Evolutionary conservation across 768 basidiomycete genomes (phyloP), one percentile per base, ranked within the genome.

Genomic region (Guyanaporus albipodus): DNA sequence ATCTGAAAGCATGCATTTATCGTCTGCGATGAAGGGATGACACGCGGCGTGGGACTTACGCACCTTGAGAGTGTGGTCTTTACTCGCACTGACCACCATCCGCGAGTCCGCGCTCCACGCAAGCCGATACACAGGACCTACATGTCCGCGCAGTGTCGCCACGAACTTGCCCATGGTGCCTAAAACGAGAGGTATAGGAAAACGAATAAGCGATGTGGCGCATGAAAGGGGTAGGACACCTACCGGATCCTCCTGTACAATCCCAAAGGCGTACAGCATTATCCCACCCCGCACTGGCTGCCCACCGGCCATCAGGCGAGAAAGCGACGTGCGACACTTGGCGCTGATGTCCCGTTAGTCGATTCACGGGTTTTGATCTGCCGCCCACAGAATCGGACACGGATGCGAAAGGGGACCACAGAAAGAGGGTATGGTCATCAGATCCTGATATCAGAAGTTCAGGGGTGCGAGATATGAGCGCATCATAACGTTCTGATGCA

Each of bases 341-440:
- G 29, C 91, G 82, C 64, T 98, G 95, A 68, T 99, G 95, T 1
- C 95, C 95, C 3, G 91, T 93, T 15, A 97, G 71, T 14, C 95
- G 77, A 8, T 89, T 78, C 15, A 84, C 48, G 4, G 87, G 86
- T 56, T 88, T 89, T 29, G 77, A 74, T 59, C 78, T 80, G 9
- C 75, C 72, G 17, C 68, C 67, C 29, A 35, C 59, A 8, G 64
- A 44, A 26, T 57, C 53, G 36, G 71, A 56, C 10, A 9, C 17
- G 23, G 74, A 72, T 17, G 82, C 74, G 73, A 91, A 87, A 33
- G 84, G 72, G 26, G 91, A 87, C 95, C 93, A 97, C 11, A 99
- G 78, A 78, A 94, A 97, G 40, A 97, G 81, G 0, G 95, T 99
- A 66, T 97, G 95, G 65, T 99, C 95, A 64, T 99, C 94, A 4